phyloP scores from a whole-genome alignment of 116 monocot genomes.

The Posidonia oceanica region DNA sequence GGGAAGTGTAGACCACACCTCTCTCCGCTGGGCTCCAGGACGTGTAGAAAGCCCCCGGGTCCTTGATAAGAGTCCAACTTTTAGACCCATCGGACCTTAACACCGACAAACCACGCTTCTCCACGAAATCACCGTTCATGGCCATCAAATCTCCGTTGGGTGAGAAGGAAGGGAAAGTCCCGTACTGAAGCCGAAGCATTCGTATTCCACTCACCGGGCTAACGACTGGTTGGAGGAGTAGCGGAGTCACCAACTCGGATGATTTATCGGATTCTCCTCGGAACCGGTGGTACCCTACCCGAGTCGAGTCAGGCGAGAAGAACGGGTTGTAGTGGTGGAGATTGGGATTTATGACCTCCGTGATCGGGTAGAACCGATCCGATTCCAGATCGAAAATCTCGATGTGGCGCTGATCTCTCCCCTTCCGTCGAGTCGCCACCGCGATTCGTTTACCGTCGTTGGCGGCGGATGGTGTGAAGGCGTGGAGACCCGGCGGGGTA shows the following conservation, averaged over 20 bases:
- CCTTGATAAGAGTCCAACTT: conserved; percentile 33
- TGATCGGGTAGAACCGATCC: conserved; percentile 34
- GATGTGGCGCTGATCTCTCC: conserved; percentile 33
- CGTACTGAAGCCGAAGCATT: conserved; percentile 33
- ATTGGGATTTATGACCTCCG: conserved; percentile 34
- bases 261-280: conserved; percentile 28
- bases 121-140: conserved; percentile 43
- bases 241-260: conserved; percentile 18
- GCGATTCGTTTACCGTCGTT: conserved; percentile 42
- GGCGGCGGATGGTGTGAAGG: conserved; percentile 71
- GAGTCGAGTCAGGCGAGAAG: conserved; percentile 33
- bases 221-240: conserved; percentile 28
- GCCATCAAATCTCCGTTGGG: conserved; percentile 35
- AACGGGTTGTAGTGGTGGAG: conserved; percentile 87
- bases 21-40: conserved; percentile 55
- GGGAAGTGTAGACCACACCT: conserved; percentile 57
- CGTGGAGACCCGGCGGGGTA: conserved; percentile 77
- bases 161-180: conserved; percentile 60
- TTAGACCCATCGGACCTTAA: conserved; percentile 48
- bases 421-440: conserved; percentile 68
- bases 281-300: conserved; percentile 69
- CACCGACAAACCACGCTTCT: conserved; percentile 34
- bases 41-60: conserved; percentile 43
- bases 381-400: conserved; percentile 72
- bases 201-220: conserved; percentile 20